Base-by-base conservation (phyloP, 2,329 filamentous ascomycete species). In the Colletotrichum zoysiae region DNA sequence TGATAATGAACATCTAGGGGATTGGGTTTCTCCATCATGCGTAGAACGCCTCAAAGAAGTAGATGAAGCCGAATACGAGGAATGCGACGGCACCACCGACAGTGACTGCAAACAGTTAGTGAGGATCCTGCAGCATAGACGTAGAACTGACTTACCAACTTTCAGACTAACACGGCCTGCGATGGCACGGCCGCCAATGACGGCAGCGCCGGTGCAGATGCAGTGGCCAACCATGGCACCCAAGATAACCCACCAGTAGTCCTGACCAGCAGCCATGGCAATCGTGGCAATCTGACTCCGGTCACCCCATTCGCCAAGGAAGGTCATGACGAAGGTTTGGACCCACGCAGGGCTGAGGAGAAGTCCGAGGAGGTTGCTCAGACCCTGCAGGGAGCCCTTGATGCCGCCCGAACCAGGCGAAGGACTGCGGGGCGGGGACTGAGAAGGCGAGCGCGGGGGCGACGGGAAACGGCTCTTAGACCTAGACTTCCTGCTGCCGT, bases 291-390 rank as follows among this genome's bases (percentile, higher is more conserved):
- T 98, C 84, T 99, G 96, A 80, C 94, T 97, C 76, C 96, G 91
- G 79, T 99, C 96, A 69, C 96, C 96, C 96, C 96, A 99, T 82
- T 99, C 96, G 51, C 96, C 96, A 40, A 99, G 84, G 84, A 99
- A 99, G 2, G 96, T 99, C 96, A 99, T 99, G 77, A 97, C 90
- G 79, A 99, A 99, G 0, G 96, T 99, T 83, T 98, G 95, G 18
- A 99, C 96, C 96, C 96, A 99, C 0, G 95, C 96, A 1, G 96
- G 96, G 81, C 94, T 97, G 50, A 99, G 87, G 5, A 99, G 88
- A 8, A 99, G 86, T 14, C 93, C 95, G 74, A 95, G 90, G 5
- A 99, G 89, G 77, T 99, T 99, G 80, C 91, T 91, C 33, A 98
- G 84, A 1, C 96, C 95, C 26, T 87, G 80, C 74, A 88, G 73